Base-by-base conservation (phyloP, 2,329 filamentous ascomycete genomes). In the Aureobasidium sp. region DNA sequence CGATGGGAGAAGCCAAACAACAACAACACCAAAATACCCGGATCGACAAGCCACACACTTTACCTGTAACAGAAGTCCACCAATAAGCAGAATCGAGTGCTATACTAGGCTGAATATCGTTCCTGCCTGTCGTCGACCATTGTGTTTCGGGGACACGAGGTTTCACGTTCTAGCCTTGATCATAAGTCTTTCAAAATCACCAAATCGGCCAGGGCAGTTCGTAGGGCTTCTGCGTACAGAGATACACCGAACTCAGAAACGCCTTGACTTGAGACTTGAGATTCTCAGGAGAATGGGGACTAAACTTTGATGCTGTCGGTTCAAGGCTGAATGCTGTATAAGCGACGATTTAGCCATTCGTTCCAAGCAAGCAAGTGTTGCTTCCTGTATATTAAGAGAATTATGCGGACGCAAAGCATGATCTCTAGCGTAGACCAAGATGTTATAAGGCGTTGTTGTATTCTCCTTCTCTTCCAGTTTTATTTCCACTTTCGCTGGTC, bases 381-480 rank as follows among this genome's bases (percentile, higher is more conserved):
- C 53, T 45, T 45, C 31, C 3, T 15, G 25, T 59, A 59, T 49
- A 59, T 59, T 59, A 49, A 36, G 22, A 25, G 22, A 34, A 59
- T 49, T 44, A 49, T 48, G 56, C 25, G 45, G 42, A n/a, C 14
- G 6, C 7, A 25, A 25, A 45, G 56, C 31, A 59, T 31, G 44
- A 15, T 25, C 34, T 48, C 9, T 56, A 49, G 44, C 56, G 39
- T 56, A 3, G 3, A 34, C 8, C 14, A n/a, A 34, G 22, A 37
- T n/a, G 41, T 27, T 47, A 58, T 47, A 58, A 58, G 55, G n/a
- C 15, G 29, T 25, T 36, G 17, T n/a, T 36, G 17, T n/a, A 31
- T 9, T 27, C 5, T 45, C 5, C 17, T 47, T 34, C 7, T 22
- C 1, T 41, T 47, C 22, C 8, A n/a, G n/a, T 37, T 15, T 31